phyloP scores from a whole-genome alignment of 352 stramenopile genomes.

The Phytophthora sp. region DNA sequence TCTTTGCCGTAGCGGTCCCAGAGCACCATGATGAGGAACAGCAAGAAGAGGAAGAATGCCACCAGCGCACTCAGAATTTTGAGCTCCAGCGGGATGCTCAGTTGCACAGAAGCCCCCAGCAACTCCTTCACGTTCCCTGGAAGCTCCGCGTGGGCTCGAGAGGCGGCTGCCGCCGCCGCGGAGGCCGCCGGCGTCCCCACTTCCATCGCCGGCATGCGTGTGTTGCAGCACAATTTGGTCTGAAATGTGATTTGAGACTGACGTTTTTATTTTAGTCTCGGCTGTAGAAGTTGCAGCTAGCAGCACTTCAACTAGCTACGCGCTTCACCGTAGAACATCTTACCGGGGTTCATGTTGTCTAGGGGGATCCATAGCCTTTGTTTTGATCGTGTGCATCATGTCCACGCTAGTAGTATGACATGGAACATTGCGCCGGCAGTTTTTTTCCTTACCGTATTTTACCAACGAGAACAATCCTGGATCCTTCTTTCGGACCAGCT shows the following conservation, averaged over 20 bases:
- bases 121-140: slow-evolving; percentile 39
- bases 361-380: slow-evolving; percentile 93
- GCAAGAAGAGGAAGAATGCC: slow-evolving; percentile 76
- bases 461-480: too few relatives aligned
- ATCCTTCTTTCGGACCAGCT: too few relatives aligned
- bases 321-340: slow-evolving; percentile 88
- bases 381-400: slow-evolving; percentile 95
- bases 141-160: slow-evolving; percentile 25
- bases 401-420: too few relatives aligned
- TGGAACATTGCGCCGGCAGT: too few relatives aligned
- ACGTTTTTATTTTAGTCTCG: neutral
- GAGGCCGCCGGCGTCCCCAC: neutral
- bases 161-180: slow-evolving; percentile 1
- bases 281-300: slow-evolving; percentile 10
- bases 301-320: neutral
- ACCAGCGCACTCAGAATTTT: slow-evolving; percentile 73
- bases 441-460: too few relatives aligned
- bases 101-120: slow-evolving; percentile 31
- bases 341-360: slow-evolving; percentile 97
- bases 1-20: slow-evolving; percentile 88
- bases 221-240: too few relatives aligned
- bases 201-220: slow-evolving; percentile 22
- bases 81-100: slow-evolving; percentile 62
- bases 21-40: slow-evolving; percentile 83
- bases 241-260: neutral